A percentile compares a stretch with the other conserved stretches of the same genome.
These are phyloP conservation scores for Parachaetomium inaequale DNA, from an alignment of 495 filamentous ascomycete genomes.

Conservation along the genomic window DNA sequence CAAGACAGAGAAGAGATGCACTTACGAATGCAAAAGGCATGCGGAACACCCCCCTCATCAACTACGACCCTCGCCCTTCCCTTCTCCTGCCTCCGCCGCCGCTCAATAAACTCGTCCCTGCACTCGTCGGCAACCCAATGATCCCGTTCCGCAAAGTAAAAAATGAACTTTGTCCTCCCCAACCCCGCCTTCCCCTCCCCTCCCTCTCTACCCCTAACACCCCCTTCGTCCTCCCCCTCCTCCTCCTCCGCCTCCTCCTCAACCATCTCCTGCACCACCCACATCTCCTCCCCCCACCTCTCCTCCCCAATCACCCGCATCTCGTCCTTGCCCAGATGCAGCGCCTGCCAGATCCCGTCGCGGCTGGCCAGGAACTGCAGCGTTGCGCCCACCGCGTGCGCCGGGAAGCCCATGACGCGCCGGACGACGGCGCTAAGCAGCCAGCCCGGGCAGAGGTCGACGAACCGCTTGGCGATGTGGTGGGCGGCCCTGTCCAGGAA, in stretches of 20 bases:
- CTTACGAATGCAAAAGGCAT: conserved; percentile 79
- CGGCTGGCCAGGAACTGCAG: conserved; percentile 58
- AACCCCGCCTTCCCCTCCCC: conserved; percentile 13
- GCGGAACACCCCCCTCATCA: conserved; percentile 68
- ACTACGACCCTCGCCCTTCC: conserved; percentile 54
- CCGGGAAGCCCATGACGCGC: conserved; percentile 51
- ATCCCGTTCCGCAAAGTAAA: conserved; percentile 76
- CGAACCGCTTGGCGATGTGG: conserved; percentile 45
- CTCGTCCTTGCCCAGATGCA: conserved; percentile 64
- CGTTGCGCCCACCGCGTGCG: conserved; percentile 58
- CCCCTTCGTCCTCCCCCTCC: conserved; percentile 22
- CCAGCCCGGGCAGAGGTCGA: conserved; percentile 45
- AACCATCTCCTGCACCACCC: conserved; percentile 58
- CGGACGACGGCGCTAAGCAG: conserved; percentile 45
- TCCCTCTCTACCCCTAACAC: neutral
- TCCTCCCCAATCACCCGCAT: conserved; percentile 72
- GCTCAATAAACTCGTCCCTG: conserved; percentile 67
- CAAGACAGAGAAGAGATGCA: conserved; percentile 25
- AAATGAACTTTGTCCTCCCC: conserved; percentile 50
- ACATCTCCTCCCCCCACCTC: conserved; percentile 61
- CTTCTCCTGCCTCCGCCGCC: conserved; percentile 37
- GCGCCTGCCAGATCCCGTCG: conserved; percentile 64
- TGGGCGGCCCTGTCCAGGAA: conserved; percentile 53
- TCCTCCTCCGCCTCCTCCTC: conserved; percentile 29
- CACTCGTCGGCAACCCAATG: conserved; percentile 78